Conservation (phyloP, 331 rosid species). For the Pyracantha coccinea region DNA sequence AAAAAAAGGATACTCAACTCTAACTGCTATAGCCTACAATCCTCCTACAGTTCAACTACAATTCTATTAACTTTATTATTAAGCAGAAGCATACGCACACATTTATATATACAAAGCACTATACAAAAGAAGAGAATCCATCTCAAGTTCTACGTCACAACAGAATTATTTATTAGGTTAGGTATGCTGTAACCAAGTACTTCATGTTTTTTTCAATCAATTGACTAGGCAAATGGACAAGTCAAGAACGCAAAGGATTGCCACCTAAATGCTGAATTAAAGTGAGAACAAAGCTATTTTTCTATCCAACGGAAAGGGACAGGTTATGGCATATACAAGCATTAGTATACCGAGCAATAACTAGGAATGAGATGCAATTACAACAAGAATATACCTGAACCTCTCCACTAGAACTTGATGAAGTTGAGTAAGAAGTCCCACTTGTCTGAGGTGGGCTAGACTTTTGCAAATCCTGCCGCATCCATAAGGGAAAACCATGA, state of each 20-base stretch:
- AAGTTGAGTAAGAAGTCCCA: slow-evolving; percentile 72
- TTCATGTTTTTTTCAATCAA: neutral
- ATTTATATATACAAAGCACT: neutral
- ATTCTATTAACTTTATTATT: neutral
- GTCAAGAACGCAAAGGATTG: neutral
- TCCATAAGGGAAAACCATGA: slow-evolving; percentile 41
- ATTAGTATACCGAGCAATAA: neutral
- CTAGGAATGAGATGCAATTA: neutral
- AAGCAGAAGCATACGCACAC: neutral
- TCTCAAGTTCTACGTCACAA: neutral
- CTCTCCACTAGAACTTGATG: slow-evolving; percentile 79
- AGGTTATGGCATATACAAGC: neutral
- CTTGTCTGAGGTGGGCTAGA: slow-evolving; percentile 83
- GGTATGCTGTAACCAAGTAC: neutral
- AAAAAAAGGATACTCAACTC: neutral
- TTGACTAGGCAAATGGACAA: neutral
- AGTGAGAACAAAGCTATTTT: neutral
- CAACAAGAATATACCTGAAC: slow-evolving; percentile 51
- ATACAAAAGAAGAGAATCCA: neutral
- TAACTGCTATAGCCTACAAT: neutral
- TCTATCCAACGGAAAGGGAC: neutral
- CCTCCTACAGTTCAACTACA: neutral
- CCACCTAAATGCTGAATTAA: neutral
- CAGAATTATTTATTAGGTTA: neutral
- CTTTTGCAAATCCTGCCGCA: slow-evolving; percentile 48